Evolutionary conservation across 2,329 filamentous ascomycete genomes (phyloP).

Genomic region (Penicillium verrucosum): DNA sequence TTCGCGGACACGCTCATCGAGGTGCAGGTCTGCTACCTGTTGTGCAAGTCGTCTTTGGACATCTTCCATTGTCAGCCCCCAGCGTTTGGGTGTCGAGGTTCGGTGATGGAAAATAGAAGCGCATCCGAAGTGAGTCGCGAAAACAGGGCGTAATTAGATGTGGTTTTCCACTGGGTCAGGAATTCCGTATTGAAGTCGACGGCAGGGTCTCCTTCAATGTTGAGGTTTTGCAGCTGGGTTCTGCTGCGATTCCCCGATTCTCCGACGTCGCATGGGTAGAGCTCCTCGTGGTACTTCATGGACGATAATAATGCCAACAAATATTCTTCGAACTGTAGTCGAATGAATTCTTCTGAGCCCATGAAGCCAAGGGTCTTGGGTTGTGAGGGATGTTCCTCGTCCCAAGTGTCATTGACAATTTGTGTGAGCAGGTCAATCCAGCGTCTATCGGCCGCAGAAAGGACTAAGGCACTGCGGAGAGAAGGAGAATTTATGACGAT

Average conservation of each 20-base stretch:
- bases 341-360: constrained; percentile 95
- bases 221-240: constrained; percentile 53
- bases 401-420: constrained; percentile 94
- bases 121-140: constrained; percentile 69
- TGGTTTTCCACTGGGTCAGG: constrained; percentile 80
- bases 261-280: constrained; percentile 48
- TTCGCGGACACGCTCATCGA: constrained; percentile 84
- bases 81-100: constrained; percentile 88
- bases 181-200: constrained; percentile 80
- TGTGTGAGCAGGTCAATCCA: constrained; percentile 97
- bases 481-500: constrained; percentile 80
- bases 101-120: constrained; percentile 89
- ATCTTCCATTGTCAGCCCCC: constrained; percentile 93
- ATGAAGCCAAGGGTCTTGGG: constrained; percentile 95
- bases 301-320: constrained; percentile 82
- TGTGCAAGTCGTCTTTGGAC: constrained; percentile 85
- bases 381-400: constrained; percentile 79
- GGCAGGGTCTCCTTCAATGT: constrained; percentile 78
- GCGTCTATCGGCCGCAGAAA: constrained; percentile 82
- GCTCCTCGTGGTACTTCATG: constrained; percentile 81
- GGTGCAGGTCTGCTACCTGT: constrained; percentile 88
- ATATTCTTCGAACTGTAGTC: constrained; percentile 96
- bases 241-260: constrained; percentile 41
- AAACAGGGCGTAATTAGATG: constrained; percentile 91
- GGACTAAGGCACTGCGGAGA: constrained; percentile 68